Percentiles rank a stretch among this genome's conserved stretches.
Evolutionary conservation across 345 rosid species (phyloP).

Genomic region (Syzygium aqueum): DNA sequence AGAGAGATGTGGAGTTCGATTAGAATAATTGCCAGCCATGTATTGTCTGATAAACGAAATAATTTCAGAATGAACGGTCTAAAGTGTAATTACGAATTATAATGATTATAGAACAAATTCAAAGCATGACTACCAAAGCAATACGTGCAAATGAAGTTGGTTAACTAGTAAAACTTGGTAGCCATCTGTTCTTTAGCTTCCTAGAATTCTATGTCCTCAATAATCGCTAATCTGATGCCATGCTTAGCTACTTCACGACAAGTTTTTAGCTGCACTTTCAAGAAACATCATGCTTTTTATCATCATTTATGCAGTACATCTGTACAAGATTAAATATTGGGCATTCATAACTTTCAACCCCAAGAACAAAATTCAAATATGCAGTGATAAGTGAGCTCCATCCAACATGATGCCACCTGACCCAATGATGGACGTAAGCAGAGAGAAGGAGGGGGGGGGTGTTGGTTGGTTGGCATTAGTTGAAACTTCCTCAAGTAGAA

Average conservation of each 20-base stretch:
- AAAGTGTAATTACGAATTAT: not conserved
- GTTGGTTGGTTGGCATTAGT: not conserved
- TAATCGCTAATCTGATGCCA: not conserved
- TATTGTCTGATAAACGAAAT: not conserved
- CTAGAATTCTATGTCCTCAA: not conserved
- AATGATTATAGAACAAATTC: not conserved
- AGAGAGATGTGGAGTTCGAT: slow-evolving; percentile 5
- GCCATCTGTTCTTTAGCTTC: not conserved
- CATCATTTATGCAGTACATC: not conserved
- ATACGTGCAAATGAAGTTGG: not conserved
- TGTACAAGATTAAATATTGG: not conserved
- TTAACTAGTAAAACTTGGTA: not conserved
- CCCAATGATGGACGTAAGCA: not conserved
- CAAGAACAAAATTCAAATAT: not conserved
- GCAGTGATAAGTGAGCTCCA: not conserved
- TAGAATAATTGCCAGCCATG: not conserved
- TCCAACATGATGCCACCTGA: not conserved
- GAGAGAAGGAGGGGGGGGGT: not conserved
- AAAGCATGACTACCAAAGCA: not conserved
- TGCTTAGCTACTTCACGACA: not conserved
- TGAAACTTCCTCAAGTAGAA: not conserved
- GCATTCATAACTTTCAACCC: not conserved
- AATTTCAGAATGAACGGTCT: not conserved
- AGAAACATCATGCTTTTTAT: not conserved
- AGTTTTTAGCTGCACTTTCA: not conserved